Base-by-base conservation (phyloP, 164 flowering plant species). In the Annona cherimola region DNA sequence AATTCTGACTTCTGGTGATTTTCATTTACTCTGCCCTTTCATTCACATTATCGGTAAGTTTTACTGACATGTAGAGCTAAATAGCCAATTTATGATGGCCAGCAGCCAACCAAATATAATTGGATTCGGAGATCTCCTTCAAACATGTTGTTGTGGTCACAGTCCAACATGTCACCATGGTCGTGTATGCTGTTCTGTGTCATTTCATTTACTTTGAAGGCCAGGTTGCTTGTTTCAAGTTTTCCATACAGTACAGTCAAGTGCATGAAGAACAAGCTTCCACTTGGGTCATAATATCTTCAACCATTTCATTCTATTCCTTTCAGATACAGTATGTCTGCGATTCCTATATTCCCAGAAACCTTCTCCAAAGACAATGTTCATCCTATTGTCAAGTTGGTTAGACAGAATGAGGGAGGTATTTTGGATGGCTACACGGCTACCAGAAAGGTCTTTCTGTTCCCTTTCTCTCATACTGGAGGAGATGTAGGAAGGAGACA, bases 261-360 rank as follows among this genome's bases (percentile, higher is more conserved):
- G 12, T 4, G 16, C n/a, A 42, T 0, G 1, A 2, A 40, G 41
- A 64, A 50, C 57, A 50, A 9, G 2, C 12, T 14, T 11, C 41
- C 41, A 14, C 14, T 64, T 12, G 5, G n/a, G 9, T 64, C 40
- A 64, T 14, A 40, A 11, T 42, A 40, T 66, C 68, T 70, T 12
- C 71, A 16, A 26, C 26, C 50, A 69, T 70, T 26, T 65, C 59
- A 50, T 20, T 42, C 44, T 16, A 66, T 44, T 61, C 73, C 12
- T 67, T 74, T 57, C 79, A 79, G 85, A 64, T 39, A 54, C 42
- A 55, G 7, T 54, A 83, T 84, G 86, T 85, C 87, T 67, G 69
- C 73, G 45, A 68, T 78, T 79, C 79, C 86, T 40, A 42, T 81
- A 69, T 77, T 82, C 74, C 76, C 72, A 71, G 82, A 73, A 62